Base-by-base conservation (phyloP, 805 yeast genomes). In the Suhomyces tanzawaensis region DNA sequence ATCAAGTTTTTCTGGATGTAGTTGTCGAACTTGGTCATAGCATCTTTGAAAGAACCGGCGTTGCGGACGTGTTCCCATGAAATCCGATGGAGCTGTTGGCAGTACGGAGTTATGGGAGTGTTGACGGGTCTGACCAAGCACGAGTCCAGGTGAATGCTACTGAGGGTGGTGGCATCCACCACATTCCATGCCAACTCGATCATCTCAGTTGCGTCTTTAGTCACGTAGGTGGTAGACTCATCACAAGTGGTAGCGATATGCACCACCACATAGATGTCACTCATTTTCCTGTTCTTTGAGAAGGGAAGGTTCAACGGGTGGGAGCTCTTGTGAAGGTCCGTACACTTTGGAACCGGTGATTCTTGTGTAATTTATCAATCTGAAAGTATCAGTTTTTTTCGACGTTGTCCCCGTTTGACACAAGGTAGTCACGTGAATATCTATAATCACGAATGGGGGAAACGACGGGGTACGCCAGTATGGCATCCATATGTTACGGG, bases 101-200 rank as follows among this genome's bases (percentile, higher is more conserved):
- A 77, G 27, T 64, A 57, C 1, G 82, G 74, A 15, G 87, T 79
- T 34, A 82, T 76, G 14, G 87, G 85, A 0, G 87, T 77, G 55
- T 76, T 77, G 29, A 70, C 60, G 1, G 91, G 90, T 42, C 76
- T 73, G 19, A 82, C 76, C 44, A 79, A 53, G 7, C 71, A 64
- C 12, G 75, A 64, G 37, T 69, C 77, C n/a, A 59, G 54, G 40
- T 65, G 58, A 23, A 66, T 54, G 39, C 64, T 66, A 22, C 67
- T 64, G 38, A 81, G 60, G 2, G 77, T 66, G 4, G 61, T 51
- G 14, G 85, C 73, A 52, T 82, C 80, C 13, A 85, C 60, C 3
- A 81, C 51, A 19, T 73, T 60, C 85, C 91, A 87, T 3, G 85
- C 77, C 12, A 87, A 57, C 53, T 80, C 85, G 24, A 79, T 72